phyloP scores from a whole-genome alignment of 345 rosid species.

The Bruguiera parviflora region DNA sequence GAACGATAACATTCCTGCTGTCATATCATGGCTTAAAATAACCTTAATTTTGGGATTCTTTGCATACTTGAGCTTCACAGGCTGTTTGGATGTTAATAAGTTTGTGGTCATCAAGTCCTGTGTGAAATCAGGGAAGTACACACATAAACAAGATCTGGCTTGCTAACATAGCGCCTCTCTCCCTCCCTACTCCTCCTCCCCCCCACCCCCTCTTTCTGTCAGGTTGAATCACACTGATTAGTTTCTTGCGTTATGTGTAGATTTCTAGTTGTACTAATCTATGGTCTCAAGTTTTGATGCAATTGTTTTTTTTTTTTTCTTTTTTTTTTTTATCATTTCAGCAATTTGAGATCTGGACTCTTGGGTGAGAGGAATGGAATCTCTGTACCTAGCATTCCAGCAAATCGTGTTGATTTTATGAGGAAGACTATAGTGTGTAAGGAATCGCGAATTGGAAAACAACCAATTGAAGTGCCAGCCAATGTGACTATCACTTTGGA shows the following conservation, averaged over 20 bases:
- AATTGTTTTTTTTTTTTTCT: conserved; percentile 8
- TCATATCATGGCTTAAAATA: too few species aligned
- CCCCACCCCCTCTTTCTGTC: too few species aligned
- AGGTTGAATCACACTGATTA: background rate
- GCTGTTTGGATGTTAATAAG: too few species aligned
- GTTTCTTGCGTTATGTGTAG: background rate
- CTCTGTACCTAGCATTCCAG: conserved; percentile 34
- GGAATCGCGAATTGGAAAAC: conserved; percentile 95
- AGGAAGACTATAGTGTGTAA: conserved; percentile 69
- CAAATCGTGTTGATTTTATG: conserved; percentile 34
- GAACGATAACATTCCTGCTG: too few species aligned
- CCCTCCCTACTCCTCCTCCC: too few species aligned
- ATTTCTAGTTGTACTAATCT: background rate
- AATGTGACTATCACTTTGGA: conserved; percentile 68
- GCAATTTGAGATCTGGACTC: conserved; percentile 64
- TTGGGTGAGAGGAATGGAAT: conserved; percentile 57
- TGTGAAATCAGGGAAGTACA: too few species aligned
- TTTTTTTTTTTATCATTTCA: conserved; percentile 27
- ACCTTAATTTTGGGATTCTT: too few species aligned
- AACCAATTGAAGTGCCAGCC: conserved; percentile 66
- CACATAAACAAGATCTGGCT: too few species aligned
- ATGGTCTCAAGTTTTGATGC: background rate
- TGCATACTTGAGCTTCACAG: too few species aligned
- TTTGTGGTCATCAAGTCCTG: too few species aligned
- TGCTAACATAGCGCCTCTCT: too few species aligned